Evolutionary conservation across 768 basidiomycete genomes (phyloP).

Genomic region (Exidia glandulosa): DNA sequence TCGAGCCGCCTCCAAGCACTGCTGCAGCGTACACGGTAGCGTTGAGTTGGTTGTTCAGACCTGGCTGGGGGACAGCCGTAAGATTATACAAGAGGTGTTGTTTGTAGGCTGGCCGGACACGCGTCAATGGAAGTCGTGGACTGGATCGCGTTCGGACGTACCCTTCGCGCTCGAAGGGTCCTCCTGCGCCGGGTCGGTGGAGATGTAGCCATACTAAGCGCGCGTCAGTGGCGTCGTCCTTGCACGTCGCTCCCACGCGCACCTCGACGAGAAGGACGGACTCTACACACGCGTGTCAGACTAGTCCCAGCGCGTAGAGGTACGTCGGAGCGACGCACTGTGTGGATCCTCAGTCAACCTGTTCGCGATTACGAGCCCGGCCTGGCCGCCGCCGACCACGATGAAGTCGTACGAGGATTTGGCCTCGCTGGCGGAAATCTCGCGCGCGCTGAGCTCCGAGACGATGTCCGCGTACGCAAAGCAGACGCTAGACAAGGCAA

Average conservation of each 20-base stretch:
- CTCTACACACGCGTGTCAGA: not conserved
- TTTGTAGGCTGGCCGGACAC: not conserved
- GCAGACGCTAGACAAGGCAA: not conserved
- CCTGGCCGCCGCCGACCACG: conserved; percentile 24
- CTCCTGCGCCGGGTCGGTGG: not conserved
- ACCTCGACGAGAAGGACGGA: conserved; percentile 2
- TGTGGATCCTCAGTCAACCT: conserved; percentile 20
- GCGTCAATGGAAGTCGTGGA: not conserved
- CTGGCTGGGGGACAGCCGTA: not conserved
- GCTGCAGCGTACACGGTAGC: not conserved
- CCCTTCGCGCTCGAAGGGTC: not conserved
- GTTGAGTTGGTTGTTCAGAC: not conserved
- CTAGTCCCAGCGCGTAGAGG: not conserved
- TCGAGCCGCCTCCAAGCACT: not conserved
- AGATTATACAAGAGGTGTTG: conserved; percentile 1
- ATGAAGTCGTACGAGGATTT: conserved; percentile 19
- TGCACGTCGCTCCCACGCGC: not conserved
- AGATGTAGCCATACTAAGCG: not conserved
- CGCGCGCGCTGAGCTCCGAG: not conserved
- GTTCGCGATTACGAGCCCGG: conserved; percentile 20
- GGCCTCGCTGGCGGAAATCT: not conserved
- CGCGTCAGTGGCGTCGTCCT: too few species aligned
- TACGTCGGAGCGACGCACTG: conserved; percentile 14
- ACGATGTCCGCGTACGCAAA: not conserved
- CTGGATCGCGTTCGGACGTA: not conserved